Percentiles rank a stretch among this genome's conserved stretches.
Evolutionary conservation across 139 green algal genomes (phyloP).

Genomic region (Limnomonas spitsbergensis): DNA sequence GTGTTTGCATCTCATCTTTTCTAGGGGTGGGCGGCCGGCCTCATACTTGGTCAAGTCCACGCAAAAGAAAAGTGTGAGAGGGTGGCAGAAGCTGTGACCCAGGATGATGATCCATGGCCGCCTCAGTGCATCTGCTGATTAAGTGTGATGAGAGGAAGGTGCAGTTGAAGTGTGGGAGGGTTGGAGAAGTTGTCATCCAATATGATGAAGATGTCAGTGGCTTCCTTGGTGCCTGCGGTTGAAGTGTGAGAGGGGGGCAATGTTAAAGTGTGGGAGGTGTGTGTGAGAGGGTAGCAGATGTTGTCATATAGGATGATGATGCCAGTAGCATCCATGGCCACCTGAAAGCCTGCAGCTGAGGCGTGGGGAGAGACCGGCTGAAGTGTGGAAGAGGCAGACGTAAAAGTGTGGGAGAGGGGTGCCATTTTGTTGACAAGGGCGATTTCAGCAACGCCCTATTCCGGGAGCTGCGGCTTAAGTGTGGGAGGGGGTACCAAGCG

Average conservation of each 20-base stretch:
- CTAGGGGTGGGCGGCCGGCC: too few relatives aligned
- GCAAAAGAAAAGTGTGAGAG: slow-evolving; percentile 55
- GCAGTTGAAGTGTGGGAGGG: too few relatives aligned
- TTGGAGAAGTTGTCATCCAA: slow-evolving; percentile 99
- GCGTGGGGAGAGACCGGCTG: not conserved
- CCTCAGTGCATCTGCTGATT: slow-evolving; percentile 41
- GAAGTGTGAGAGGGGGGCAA: too few relatives aligned
- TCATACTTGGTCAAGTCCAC: not conserved
- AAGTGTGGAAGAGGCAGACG: too few relatives aligned
- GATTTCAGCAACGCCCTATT: too few relatives aligned
- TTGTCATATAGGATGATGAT: slow-evolving; percentile 99
- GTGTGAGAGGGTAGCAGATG: slow-evolving; percentile 87
- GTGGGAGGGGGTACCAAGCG: too few relatives aligned
- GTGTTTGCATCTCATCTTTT: too few relatives aligned
- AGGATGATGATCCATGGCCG: slow-evolving; percentile 99
- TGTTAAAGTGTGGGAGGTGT: not conserved
- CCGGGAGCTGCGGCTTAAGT: too few relatives aligned
- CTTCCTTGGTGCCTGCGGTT: slow-evolving; percentile 92
- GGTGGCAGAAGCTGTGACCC: slow-evolving; percentile 97
- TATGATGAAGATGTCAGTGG: slow-evolving; percentile 96
- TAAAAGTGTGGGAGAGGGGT: too few relatives aligned
- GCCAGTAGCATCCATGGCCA: slow-evolving; percentile 97
- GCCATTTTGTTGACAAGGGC: too few relatives aligned
- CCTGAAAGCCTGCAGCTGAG: slow-evolving; percentile 42
- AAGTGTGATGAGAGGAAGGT: not conserved